Conservation (phyloP, 768 basidiomycete genomes). For the Royoungia palumana region DNA sequence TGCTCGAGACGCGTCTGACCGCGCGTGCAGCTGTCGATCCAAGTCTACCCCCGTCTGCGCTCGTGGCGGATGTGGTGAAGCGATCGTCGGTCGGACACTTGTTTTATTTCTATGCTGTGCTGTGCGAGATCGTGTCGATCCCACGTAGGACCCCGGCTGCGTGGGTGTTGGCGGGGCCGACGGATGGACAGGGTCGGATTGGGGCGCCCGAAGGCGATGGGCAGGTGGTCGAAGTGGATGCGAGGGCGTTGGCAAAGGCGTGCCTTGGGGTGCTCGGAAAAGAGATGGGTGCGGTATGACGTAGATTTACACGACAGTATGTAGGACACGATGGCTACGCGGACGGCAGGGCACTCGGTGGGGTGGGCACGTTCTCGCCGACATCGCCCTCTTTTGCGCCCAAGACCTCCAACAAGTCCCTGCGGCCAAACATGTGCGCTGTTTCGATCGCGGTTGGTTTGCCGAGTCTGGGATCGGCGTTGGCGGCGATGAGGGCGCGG, state of each 20-base stretch:
- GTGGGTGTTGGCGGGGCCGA: constrained; percentile 45
- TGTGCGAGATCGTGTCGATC: constrained; percentile 77
- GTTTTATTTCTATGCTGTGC: constrained; percentile 79
- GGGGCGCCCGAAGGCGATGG: constrained; percentile 19
- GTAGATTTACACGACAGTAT: not conserved
- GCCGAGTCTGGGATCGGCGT: constrained; percentile 65
- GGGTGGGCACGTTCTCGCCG: constrained; percentile 30
- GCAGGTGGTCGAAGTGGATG: constrained; percentile 53
- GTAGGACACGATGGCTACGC: too few species aligned
- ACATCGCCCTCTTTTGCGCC: constrained; percentile 58
- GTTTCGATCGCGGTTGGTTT: constrained; percentile 66
- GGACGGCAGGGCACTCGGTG: constrained; percentile 9
- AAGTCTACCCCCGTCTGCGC: constrained; percentile 44
- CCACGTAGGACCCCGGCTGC: constrained; percentile 64
- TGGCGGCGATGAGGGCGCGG: constrained; percentile 43
- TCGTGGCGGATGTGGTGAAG: constrained; percentile 69
- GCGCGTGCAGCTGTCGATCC: constrained; percentile 36
- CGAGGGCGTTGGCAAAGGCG: constrained; percentile 59
- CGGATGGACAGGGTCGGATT: constrained; percentile 16
- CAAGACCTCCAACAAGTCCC: constrained; percentile 51
- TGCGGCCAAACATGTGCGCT: constrained; percentile 64
- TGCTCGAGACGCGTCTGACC: not conserved
- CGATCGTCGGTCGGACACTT: constrained; percentile 79
- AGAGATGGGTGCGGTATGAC: constrained; percentile 59
- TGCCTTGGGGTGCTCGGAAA: constrained; percentile 68